Evolutionary conservation across 257 asterid genomes (phyloP).

Genomic region (Nicotiana paniculata): DNA sequence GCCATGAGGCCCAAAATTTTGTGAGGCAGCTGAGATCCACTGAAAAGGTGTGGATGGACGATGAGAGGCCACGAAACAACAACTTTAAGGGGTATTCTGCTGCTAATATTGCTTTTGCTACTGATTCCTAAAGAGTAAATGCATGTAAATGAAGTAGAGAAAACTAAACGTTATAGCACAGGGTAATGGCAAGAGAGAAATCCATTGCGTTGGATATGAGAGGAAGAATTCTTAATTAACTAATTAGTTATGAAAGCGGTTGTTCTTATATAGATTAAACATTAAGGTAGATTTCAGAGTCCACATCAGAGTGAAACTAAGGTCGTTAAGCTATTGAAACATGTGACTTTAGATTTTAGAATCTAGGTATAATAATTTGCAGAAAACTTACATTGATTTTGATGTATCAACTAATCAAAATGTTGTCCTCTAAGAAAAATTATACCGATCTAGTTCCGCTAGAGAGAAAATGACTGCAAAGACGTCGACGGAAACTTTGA

Average conservation of each 20-base stretch:
- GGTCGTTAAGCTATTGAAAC: too few relatives aligned
- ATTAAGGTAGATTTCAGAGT: background rate
- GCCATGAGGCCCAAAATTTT: slow-evolving; percentile 15
- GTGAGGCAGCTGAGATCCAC: slow-evolving; percentile 14
- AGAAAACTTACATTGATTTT: too few relatives aligned
- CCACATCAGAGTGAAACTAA: background rate
- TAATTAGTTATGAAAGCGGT: background rate
- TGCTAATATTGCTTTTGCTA: background rate
- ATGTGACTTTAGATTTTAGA: too few relatives aligned
- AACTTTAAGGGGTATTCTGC: slow-evolving; percentile 5
- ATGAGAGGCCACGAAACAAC: slow-evolving; percentile 18
- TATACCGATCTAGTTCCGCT: too few relatives aligned
- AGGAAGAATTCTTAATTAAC: background rate
- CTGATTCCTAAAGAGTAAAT: background rate
- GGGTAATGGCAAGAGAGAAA: background rate
- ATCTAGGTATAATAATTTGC: too few relatives aligned
- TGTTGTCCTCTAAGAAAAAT: too few relatives aligned
- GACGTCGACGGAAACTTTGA: too few relatives aligned
- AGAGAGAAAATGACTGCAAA: too few relatives aligned
- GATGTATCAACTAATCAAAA: too few relatives aligned
- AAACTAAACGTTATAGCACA: background rate
- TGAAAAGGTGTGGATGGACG: slow-evolving; percentile 30
- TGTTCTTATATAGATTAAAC: background rate
- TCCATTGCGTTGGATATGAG: background rate
- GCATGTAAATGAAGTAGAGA: background rate